Evolutionary conservation across 2,329 filamentous ascomycete species (phyloP).

Genomic region (Diatrype stigma): DNA sequence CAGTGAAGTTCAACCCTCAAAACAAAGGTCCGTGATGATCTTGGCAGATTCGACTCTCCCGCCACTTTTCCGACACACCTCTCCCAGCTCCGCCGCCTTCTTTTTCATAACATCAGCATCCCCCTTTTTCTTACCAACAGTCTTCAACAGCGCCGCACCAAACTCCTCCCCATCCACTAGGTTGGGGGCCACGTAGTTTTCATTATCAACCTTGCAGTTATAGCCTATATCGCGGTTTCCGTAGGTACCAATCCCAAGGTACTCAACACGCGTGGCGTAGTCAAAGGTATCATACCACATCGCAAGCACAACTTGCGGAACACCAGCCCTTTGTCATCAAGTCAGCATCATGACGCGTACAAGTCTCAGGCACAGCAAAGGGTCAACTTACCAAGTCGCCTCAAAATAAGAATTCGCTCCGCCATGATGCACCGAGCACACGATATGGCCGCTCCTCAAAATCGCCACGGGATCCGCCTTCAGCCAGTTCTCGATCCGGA

Average conservation of each 20-base stretch:
- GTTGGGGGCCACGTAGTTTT: constrained; percentile 1
- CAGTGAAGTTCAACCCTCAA: background rate
- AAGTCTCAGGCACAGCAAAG: too few relatives aligned
- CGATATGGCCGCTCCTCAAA: background rate
- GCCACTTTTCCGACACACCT: background rate
- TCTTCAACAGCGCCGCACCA: constrained; percentile 1
- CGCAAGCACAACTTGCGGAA: background rate
- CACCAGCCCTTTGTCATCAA: background rate
- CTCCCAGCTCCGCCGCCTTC: background rate
- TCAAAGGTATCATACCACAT: constrained; percentile 1
- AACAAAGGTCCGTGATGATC: constrained; percentile 3
- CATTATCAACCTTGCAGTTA: background rate
- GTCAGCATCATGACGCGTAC: background rate
- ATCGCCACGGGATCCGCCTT: background rate
- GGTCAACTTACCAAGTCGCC: background rate
- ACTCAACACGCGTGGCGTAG: constrained; percentile 1
- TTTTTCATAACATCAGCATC: background rate
- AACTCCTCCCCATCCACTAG: constrained; percentile 2
- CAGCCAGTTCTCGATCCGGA: background rate
- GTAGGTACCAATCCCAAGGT: background rate
- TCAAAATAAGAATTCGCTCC: constrained; percentile 1
- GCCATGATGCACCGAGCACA: constrained; percentile 1
- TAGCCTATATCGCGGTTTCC: background rate
- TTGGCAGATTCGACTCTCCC: constrained; percentile 1
- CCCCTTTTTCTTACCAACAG: constrained; percentile 1